These are phyloP conservation scores for Colletotrichum coccodes DNA, from an alignment of 2,329 filamentous ascomycete genomes.

Conservation along the genomic window DNA sequence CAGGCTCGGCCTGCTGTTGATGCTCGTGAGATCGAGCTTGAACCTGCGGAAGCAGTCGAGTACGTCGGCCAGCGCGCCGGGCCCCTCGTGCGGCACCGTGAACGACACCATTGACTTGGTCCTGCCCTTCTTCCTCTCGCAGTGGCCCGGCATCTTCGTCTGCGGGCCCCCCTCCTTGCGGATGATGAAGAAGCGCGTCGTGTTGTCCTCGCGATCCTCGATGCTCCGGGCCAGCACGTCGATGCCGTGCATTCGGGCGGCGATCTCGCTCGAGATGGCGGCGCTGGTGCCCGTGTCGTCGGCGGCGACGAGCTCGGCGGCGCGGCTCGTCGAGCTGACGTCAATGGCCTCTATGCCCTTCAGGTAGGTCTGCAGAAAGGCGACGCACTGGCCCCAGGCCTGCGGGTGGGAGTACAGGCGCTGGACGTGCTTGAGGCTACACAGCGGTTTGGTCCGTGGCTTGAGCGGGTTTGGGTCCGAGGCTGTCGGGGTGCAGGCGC, in stretches of 20 bases:
- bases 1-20: constrained; percentile 86
- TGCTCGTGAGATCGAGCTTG: constrained; percentile 86
- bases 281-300: constrained; percentile 70
- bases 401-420: constrained; percentile 94
- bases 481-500: constrained; percentile 61
- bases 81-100: constrained; percentile 79
- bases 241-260: constrained; percentile 74
- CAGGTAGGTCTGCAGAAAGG: constrained; percentile 77
- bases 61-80: constrained; percentile 85
- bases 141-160: constrained; percentile 19
- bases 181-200: constrained; percentile 82
- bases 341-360: constrained; percentile 83
- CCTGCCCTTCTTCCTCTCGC: constrained; percentile 29
- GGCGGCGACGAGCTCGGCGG: constrained; percentile 79
- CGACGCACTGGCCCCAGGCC: constrained; percentile 90
- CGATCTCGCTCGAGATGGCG: constrained; percentile 81
- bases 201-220: constrained; percentile 80
- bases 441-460: constrained; percentile 58
- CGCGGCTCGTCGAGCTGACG: constrained; percentile 85
- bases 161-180: constrained; percentile 44
- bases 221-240: constrained; percentile 76
- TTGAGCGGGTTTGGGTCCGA: constrained; percentile 54
- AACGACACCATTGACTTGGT: constrained; percentile 85
- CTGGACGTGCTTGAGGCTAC: constrained; percentile 69
- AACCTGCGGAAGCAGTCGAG: constrained; percentile 80